These are phyloP conservation scores for Candida peoriensis DNA, from an alignment of 805 yeast genomes.

Conservation along the genomic window DNA sequence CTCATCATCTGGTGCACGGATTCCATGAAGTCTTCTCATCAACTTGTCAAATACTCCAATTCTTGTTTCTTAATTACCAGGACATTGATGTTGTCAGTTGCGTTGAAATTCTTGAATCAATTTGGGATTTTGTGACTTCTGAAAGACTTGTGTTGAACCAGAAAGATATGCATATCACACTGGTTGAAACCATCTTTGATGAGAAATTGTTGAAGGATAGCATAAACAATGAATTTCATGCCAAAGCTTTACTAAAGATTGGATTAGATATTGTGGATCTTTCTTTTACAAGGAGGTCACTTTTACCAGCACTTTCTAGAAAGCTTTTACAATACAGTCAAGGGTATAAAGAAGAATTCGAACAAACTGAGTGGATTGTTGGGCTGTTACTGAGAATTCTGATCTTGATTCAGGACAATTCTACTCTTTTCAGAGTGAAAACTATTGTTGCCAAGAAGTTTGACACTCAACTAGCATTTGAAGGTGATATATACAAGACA, in stretches of 20 bases:
- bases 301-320: conserved; percentile 55
- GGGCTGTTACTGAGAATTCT: conserved; percentile 41
- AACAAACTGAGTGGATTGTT: conserved; percentile 44
- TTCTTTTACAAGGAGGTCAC: conserved; percentile 59
- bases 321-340: conserved; percentile 42
- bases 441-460: conserved; percentile 46
- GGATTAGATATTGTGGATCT: conserved; percentile 41
- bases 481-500: conserved; percentile 36
- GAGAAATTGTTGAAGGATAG: conserved; percentile 36
- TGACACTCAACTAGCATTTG: conserved; percentile 38
- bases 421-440: conserved; percentile 57
- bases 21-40: conserved; percentile 9
- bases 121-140: conserved; percentile 56
- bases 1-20: conserved; percentile 12
- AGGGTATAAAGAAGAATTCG: conserved; percentile 29
- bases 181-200: conserved; percentile 49
- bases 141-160: conserved; percentile 64
- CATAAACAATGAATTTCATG: conserved; percentile 23
- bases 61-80: conserved; percentile 13
- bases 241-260: conserved; percentile 24
- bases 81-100: conserved; percentile 21
- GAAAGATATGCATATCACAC: conserved; percentile 50
- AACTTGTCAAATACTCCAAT: conserved; percentile 14
- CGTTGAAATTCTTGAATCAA: conserved; percentile 30
- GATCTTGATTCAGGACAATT: conserved; percentile 47